Conservation (phyloP, 306 rosid genomes). For the Clitoria ternatea region DNA sequence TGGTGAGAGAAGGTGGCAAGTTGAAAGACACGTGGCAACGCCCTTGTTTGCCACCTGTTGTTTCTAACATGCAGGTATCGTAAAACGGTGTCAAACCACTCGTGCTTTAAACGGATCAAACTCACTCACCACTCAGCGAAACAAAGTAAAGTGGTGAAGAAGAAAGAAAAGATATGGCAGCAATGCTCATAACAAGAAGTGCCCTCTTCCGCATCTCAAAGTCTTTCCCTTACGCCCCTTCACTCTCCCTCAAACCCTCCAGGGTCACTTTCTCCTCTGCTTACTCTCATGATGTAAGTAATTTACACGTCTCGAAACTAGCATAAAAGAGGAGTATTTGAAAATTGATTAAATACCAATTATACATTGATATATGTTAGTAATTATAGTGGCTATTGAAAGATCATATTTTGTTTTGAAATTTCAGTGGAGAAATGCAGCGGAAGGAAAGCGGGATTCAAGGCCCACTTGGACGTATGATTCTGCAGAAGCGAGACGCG, state of each 20-base stretch:
- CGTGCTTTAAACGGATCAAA: neutral
- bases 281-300: constrained; percentile 45
- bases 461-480: constrained; percentile 22
- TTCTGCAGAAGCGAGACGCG: neutral
- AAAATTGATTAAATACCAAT: no score
- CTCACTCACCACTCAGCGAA: neutral
- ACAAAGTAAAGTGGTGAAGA: neutral
- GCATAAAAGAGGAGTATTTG: no score
- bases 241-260: constrained; percentile 36
- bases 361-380: no score
- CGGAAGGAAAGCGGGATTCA: constrained; percentile 32
- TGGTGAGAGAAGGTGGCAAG: neutral
- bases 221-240: constrained; percentile 41
- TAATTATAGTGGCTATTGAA: neutral
- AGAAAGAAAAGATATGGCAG: constrained; percentile 38
- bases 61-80: neutral
- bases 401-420: neutral
- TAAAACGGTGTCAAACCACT: neutral
- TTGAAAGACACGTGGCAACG: neutral
- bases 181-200: constrained; percentile 37
- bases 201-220: constrained; percentile 47
- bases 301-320: no score
- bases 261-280: constrained; percentile 48
- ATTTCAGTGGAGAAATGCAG: constrained; percentile 46
- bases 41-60: constrained; percentile 9